Evolutionary conservation across 768 basidiomycete genomes (phyloP), one percentile per base, ranked within the genome.

Genomic region (Tubosaeta sp.): DNA sequence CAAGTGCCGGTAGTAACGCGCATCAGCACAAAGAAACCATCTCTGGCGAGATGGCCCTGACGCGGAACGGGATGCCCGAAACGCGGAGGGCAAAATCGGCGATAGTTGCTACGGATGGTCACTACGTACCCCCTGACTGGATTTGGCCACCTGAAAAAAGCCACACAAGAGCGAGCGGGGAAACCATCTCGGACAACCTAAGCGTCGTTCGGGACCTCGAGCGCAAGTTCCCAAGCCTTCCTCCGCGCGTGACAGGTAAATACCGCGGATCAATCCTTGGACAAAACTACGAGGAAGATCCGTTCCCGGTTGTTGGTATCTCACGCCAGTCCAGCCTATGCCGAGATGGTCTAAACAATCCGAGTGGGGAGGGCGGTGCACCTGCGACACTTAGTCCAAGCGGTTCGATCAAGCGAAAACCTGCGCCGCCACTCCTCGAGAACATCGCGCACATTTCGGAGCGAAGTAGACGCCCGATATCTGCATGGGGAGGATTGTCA

Each of bases 161-260:
- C 18, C 54, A 47, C 18, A 52, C 45, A 21, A 63, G 24, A 19
- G 61, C 58, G 16, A 70, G 68, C 46, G 63, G 54, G 0, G 51
- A 40, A 49, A 63, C 66, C n/a, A 66, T 67, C 27, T 72, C 74
- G 3, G 77, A 80, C 27, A 27, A 27, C 51, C 53, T 78, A 22
- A 66, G 70, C 57, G 68, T 73, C 18, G 73, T 84, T 30, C 76
- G 74, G 18, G 78, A 80, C 31, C 68, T 84, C 47, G 73, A 80
- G 6, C 54, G 64, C 34, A 77, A 76, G 63, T 86, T 84, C 67
- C 81, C 84, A 32, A 71, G 66, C 13, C 70, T 77, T 44, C 80
- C 79, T 6, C 62, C 69, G 31, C 64, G 69, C 36, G 56, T 67
- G 21, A 60, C 65, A 19, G 63, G 61, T 25, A 66, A 53, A 58